phyloP scores from a whole-genome alignment of 2,329 filamentous ascomycete genomes.

The Hymenoscyphus linearis region DNA sequence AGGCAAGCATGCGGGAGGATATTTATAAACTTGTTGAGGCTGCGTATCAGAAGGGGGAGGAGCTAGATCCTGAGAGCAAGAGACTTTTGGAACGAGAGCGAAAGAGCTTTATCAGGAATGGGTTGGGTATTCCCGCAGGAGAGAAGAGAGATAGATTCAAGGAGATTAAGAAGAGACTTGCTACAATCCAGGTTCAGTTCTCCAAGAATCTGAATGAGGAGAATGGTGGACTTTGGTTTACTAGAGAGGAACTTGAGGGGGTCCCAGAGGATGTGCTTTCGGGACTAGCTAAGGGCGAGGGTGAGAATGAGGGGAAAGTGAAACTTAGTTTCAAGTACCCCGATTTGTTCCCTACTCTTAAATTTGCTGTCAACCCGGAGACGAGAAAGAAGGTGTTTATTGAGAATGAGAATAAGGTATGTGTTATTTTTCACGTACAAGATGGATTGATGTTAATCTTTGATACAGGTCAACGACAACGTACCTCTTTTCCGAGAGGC shows the following conservation, averaged over 20 bases:
- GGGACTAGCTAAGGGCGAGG: constrained; percentile 64
- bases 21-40: constrained; percentile 64
- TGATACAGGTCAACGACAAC: constrained; percentile 57
- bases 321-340: constrained; percentile 80
- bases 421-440: constrained; percentile 15
- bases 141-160: constrained; percentile 73
- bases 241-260: constrained; percentile 65
- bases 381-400: constrained; percentile 65
- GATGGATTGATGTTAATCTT: constrained; percentile 3
- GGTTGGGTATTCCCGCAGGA: constrained; percentile 65
- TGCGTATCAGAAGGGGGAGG: constrained; percentile 50
- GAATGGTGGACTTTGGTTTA: constrained; percentile 76
- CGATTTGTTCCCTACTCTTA: constrained; percentile 71
- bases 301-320: constrained; percentile 67
- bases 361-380: constrained; percentile 68
- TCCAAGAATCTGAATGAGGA: constrained; percentile 81
- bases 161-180: constrained; percentile 77
- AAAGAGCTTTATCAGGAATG: constrained; percentile 72
- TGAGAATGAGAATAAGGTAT: constrained; percentile 72
- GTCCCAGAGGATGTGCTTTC: constrained; percentile 66
- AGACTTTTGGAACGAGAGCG: constrained; percentile 73
- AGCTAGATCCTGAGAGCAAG: constrained; percentile 63
- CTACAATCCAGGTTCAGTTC: constrained; percentile 67
- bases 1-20: constrained; percentile 76
- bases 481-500: constrained; percentile 69